Base-by-base conservation (phyloP, 2,329 filamentous ascomycete species). In the Dactylonectria macrodidyma region DNA sequence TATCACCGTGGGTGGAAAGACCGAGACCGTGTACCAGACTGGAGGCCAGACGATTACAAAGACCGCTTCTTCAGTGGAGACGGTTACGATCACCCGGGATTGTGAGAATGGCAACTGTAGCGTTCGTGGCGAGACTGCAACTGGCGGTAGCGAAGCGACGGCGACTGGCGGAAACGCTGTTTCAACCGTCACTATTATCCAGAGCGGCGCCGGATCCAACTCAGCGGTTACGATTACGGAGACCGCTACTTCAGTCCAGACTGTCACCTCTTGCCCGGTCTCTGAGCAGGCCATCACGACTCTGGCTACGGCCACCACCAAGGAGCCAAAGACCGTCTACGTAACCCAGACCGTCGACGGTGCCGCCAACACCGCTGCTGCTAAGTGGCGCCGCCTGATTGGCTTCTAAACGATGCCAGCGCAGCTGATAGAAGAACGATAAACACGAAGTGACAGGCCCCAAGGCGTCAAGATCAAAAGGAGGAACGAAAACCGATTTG, bases 271-370 rank as follows among this genome's bases (percentile, higher is more conserved):
- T 19, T 70, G 71, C 7, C 52, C 71, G 34, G 50, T 72, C 46
- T 67, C 71, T 19, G 58, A 67, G 11, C 75, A 70, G 59, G 69
- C 69, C 24, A 59, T 58, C 46, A 76, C 71, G 8, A 76, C 73
- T 9, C 61, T 76, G 59, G 71, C 74, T 22, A 73, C 70, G 3
- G 54, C 62, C 24, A 66, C 73, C n/a, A 65, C 65, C 48, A 67
- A 69, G 46, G 60, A 46, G 34, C 70, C 60, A 16, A 74, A 75
- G 65, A 75, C 74, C 10, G 74, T 76, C 19, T 76, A 75, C 24
- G 74, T 75, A 59, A 75, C 74, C 38, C 62, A 66, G n/a, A 72
- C 71, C 0, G 65, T 74, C 12, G 68, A 76, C 54, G 58, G 58
- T n/a, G 22, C 44, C 12, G 51, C 36, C 46, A 58, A 54, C 14